Base-by-base conservation (phyloP, 495 filamentous ascomycete genomes). In the Podospora pseudopauciseta region DNA sequence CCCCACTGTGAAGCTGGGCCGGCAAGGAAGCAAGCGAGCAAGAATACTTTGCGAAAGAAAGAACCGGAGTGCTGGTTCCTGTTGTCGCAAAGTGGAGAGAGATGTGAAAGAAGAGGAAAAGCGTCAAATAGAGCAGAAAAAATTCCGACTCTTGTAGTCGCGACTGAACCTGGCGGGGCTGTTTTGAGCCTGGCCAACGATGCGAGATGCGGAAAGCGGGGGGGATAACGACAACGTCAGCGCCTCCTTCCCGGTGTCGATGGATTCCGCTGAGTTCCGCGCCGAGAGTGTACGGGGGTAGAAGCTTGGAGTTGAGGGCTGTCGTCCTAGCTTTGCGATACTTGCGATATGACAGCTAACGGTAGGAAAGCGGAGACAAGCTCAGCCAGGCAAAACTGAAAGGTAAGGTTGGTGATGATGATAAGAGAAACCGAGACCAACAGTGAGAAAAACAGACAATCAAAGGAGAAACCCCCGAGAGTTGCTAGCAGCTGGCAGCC, bases 401-500 rank as follows among this genome's bases (percentile, higher is more conserved):
- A 5, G 56, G 20, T 59, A 18, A 59, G 26, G 56, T 23, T 23
- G 27, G 59, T 61, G 27, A 61, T 61, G 59, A 32, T 32, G 59
- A 61, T 27, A 61, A 18, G 59, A 61, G 59, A 61, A 28, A 65
- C 63, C 66, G 49, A 69, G 68, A 66, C 64, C 55, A 65, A 66
- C 55, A 72, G 54, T 19, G 68, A 73, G 70, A 63, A 69, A 63
- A 71, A 66, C 23, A n/a, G 65, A 70, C 39, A 49, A 11, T 49
- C 39, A 77, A 72, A 79, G 78, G 76, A 80, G 78, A 75, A 80
- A 75, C 80, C 80, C 78, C 81, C 80, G 78, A 73, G 76, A 76
- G 79, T 79, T 79, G 79, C 78, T 75, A 77, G 77, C 80, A 76
- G 69, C 76, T 73, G 59, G 65, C 74, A 72, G 76, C 70, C 74